phyloP scores from a whole-genome alignment of 495 filamentous ascomycete genomes.

The Trichoderma parareesei region DNA sequence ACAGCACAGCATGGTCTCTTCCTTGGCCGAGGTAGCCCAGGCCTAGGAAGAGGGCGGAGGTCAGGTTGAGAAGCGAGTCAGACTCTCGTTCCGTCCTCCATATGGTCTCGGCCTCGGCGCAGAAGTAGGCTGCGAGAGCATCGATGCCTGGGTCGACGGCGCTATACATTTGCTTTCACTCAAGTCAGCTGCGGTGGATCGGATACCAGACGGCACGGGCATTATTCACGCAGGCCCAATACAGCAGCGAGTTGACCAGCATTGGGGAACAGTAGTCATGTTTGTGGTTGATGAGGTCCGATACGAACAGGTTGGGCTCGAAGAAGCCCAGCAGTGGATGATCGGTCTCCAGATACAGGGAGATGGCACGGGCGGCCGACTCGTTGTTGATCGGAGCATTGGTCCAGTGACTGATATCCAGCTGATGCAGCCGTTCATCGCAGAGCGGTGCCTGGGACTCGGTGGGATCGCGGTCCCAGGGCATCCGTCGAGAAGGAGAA shows the following conservation, averaged over 20 bases:
- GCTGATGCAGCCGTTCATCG: constrained; percentile 19
- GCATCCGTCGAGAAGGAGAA: too few relatives aligned
- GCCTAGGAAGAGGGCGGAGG: constrained; percentile 10
- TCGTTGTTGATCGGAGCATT: constrained; percentile 14
- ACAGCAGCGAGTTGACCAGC: constrained; percentile 13
- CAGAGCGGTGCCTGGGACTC: constrained; percentile 8
- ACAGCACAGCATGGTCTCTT: neutral
- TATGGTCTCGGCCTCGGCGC: constrained; percentile 8
- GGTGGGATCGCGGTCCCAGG: too few relatives aligned
- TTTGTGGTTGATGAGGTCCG: neutral
- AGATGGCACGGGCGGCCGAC: constrained; percentile 18
- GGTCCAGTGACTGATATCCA: constrained; percentile 20
- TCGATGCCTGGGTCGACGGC: neutral
- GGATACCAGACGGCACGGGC: neutral
- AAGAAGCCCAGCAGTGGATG: constrained; percentile 17
- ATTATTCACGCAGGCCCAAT: constrained; percentile 12
- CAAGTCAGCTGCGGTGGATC: neutral
- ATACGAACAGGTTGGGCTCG: constrained; percentile 15
- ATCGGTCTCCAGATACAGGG: constrained; percentile 22
- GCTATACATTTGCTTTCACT: constrained; percentile 12
- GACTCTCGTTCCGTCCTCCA: neutral
- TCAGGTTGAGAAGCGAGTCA: constrained; percentile 8
- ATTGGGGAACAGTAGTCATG: constrained; percentile 11
- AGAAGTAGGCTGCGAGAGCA: neutral
- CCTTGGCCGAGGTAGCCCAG: constrained; percentile 10